Conservation (phyloP, 2,329 filamentous ascomycete genomes). For the Nectriaceae sp. region DNA sequence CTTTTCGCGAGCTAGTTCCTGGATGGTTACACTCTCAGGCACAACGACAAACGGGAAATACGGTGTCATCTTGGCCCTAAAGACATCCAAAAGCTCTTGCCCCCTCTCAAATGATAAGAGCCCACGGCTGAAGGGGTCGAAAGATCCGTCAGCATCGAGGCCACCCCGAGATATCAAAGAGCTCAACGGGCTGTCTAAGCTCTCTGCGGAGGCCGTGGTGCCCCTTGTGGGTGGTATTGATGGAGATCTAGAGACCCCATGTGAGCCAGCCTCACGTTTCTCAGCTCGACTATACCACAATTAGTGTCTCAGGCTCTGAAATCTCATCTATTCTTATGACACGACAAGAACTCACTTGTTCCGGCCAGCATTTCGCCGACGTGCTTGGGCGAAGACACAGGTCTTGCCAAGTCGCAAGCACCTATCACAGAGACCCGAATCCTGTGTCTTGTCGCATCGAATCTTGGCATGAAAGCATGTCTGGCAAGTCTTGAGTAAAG, state of each 20-base stretch:
- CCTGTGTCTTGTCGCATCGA: slow-evolving; percentile 35
- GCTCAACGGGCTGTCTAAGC: slow-evolving; percentile 2
- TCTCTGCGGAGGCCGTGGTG: slow-evolving; percentile 6
- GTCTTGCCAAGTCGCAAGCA: slow-evolving; percentile 35
- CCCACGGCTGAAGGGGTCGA: slow-evolving; percentile 24
- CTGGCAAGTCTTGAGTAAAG: slow-evolving; percentile 34
- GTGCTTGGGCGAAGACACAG: slow-evolving; percentile 34
- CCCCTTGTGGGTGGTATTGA: slow-evolving; percentile 13
- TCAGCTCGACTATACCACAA: background rate
- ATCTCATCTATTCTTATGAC: no score
- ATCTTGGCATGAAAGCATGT: slow-evolving; percentile 39
- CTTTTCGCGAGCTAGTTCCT: slow-evolving; percentile 21
- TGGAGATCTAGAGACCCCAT: slow-evolving; percentile 12
- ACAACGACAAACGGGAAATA: slow-evolving; percentile 34
- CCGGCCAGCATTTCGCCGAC: slow-evolving; percentile 25
- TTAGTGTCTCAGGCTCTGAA: no score
- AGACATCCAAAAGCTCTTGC: slow-evolving; percentile 27
- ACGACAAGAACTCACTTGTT: slow-evolving; percentile 22
- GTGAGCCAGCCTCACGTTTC: background rate
- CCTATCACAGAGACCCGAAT: slow-evolving; percentile 34
- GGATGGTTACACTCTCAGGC: slow-evolving; percentile 14
- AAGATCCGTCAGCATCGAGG: slow-evolving; percentile 18
- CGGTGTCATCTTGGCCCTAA: slow-evolving; percentile 25
- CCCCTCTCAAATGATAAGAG: slow-evolving; percentile 24
- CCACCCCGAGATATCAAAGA: slow-evolving; percentile 8